These are phyloP conservation scores for Mucor velutinosus DNA, from an alignment of 371 early-diverging fungal species.

Conservation along the genomic window DNA sequence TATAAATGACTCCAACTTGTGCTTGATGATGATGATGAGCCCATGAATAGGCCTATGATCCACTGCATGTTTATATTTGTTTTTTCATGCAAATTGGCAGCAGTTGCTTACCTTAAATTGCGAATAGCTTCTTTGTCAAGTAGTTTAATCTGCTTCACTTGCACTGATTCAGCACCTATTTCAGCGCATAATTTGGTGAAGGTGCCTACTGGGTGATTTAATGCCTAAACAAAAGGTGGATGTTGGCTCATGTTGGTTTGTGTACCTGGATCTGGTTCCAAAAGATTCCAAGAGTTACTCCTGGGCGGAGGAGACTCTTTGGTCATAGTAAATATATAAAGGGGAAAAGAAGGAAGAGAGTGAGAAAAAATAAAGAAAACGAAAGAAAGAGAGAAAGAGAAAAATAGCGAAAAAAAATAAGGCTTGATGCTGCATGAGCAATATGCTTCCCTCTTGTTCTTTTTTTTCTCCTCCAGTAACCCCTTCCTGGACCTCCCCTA, in stretches of 20 bases:
- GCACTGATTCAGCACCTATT: constrained; percentile 23
- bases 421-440: constrained; percentile 1
- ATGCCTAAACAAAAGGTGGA: not conserved
- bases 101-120: constrained; percentile 13
- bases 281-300: constrained; percentile 17
- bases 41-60: constrained; percentile 24
- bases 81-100: constrained; percentile 9
- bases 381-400: not conserved
- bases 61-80: not conserved
- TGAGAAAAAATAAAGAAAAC: constrained; percentile 8
- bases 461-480: not conserved
- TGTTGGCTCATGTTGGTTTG: not conserved
- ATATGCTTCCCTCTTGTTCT: not conserved
- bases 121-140: constrained; percentile 10
- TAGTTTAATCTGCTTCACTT: constrained; percentile 19
- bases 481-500: too few species aligned
- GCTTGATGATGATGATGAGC: constrained; percentile 14
- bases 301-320: constrained; percentile 11
- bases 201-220: constrained; percentile 8
- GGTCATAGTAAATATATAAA: constrained; percentile 4
- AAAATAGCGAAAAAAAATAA: constrained; percentile 6
- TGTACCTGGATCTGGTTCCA: constrained; percentile 22
- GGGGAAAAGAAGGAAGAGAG: constrained; percentile 9
- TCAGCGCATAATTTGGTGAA: constrained; percentile 23
- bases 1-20: not conserved